Evolutionary conservation across 148 eudicot genomes (phyloP).

Genomic region (Rhododendron molle): DNA sequence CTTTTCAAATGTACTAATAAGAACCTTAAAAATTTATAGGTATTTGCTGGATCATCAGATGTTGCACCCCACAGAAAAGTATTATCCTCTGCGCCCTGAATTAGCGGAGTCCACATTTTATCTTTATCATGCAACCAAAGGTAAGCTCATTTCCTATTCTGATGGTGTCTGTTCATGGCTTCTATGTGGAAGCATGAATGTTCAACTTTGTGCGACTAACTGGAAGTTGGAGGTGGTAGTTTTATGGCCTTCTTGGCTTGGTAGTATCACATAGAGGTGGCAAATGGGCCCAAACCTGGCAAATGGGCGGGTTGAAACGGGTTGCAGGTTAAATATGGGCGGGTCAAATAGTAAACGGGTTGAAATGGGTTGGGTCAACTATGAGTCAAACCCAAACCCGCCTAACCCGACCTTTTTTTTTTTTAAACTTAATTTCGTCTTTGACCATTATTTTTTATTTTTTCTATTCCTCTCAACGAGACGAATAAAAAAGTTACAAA

Average conservation of each 20-base stretch:
- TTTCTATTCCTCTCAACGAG: no score
- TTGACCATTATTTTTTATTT: no score
- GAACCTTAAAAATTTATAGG: constrained; percentile 28
- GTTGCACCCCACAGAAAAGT: constrained; percentile 94
- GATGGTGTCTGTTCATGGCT: neutral
- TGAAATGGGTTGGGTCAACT: no score
- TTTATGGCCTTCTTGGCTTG: neutral
- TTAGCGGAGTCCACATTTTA: constrained; percentile 95
- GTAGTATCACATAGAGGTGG: neutral
- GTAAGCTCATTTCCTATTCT: constrained; percentile 27
- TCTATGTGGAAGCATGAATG: neutral
- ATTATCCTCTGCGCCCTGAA: constrained; percentile 96
- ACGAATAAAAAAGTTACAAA: no score
- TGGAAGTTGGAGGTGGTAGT: neutral
- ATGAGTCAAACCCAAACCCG: no score
- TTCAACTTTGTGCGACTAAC: neutral
- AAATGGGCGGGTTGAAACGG: no score
- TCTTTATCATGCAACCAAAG: constrained; percentile 96
- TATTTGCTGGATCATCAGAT: constrained; percentile 87
- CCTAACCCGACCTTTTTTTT: no score
- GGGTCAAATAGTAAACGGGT: no score
- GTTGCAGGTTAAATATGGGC: no score
- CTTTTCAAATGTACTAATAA: constrained; percentile 4
- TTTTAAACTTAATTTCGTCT: no score
- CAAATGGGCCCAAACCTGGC: no score